These are phyloP conservation scores for Mytilinidion resinicola DNA, from an alignment of 495 filamentous ascomycete genomes.

Conservation along the genomic window DNA sequence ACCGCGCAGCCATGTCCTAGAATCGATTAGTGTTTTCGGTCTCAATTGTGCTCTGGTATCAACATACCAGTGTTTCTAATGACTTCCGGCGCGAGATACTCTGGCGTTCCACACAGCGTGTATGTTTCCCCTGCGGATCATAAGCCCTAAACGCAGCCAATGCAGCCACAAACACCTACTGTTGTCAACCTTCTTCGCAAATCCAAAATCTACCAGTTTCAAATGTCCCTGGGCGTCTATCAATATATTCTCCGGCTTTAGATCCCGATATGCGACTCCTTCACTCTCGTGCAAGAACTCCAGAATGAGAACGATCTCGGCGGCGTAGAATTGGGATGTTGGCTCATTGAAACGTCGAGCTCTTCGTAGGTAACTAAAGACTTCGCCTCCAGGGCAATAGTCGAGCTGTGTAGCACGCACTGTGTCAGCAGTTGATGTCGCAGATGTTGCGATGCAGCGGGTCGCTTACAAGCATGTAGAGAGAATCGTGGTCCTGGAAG, in stretches of 20 bases:
- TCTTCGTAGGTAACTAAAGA: constrained; percentile 87
- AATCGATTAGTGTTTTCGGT: not conserved
- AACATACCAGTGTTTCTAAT: constrained; percentile 71
- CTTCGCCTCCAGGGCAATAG: constrained; percentile 89
- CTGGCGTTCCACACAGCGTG: constrained; percentile 91
- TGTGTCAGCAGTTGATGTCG: constrained; percentile 4
- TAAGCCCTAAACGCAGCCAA: not conserved
- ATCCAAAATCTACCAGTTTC: constrained; percentile 97
- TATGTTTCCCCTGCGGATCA: constrained; percentile 69
- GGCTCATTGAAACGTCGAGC: constrained; percentile 79
- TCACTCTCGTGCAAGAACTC: constrained; percentile 85
- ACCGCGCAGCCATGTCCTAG: constrained; percentile 84
- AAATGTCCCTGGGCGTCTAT: constrained; percentile 89
- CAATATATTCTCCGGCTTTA: constrained; percentile 95
- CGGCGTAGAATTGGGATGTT: constrained; percentile 86
- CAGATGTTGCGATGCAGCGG: not conserved
- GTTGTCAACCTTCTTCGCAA: constrained; percentile 74
- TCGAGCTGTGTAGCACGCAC: constrained; percentile 52
- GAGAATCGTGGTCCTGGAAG: constrained; percentile 79
- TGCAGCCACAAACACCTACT: constrained; percentile 37
- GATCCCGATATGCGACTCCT: constrained; percentile 86
- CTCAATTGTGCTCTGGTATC: not conserved
- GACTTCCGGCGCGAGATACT: constrained; percentile 94
- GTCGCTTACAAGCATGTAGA: constrained; percentile 78
- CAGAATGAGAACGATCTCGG: constrained; percentile 87